phyloP scores from a whole-genome alignment of 2,329 filamentous ascomycete species.

The Penicillium sp. region DNA sequence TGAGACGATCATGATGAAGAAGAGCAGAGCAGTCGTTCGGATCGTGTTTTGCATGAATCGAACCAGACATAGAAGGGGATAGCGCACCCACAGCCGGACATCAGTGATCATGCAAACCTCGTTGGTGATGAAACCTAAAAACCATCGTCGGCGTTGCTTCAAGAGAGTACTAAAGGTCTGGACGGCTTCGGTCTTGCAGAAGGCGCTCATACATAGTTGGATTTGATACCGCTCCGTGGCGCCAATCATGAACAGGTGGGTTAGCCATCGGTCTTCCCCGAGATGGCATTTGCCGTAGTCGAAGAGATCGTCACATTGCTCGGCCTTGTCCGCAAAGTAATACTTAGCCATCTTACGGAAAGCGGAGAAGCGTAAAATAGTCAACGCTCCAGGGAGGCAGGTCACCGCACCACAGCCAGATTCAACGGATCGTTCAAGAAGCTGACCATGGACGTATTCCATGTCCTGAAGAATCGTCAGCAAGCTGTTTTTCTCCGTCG shows the following conservation, averaged over 20 bases:
- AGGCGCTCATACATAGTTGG: slow-evolving; percentile 94
- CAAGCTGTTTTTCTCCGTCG: slow-evolving; percentile 80
- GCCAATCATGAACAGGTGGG: slow-evolving; percentile 98
- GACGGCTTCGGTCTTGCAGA: slow-evolving; percentile 97
- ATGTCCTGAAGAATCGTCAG: slow-evolving; percentile 95
- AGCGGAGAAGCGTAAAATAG: slow-evolving; percentile 91
- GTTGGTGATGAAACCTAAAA: slow-evolving; percentile 95
- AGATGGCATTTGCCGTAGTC: slow-evolving; percentile 95
- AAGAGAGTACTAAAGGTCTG: slow-evolving; percentile 80
- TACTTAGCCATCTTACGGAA: slow-evolving; percentile 97
- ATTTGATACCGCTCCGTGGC: slow-evolving; percentile 92
- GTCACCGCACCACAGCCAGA: slow-evolving; percentile 92
- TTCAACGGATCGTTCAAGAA: slow-evolving; percentile 93
- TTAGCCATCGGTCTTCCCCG: slow-evolving; percentile 94
- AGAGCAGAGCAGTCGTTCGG: slow-evolving; percentile 85
- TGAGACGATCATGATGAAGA: slow-evolving; percentile 89
- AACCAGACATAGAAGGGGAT: slow-evolving; percentile 80
- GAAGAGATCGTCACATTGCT: slow-evolving; percentile 92
- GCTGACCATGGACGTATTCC: slow-evolving; percentile 95
- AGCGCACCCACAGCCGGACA: slow-evolving; percentile 83
- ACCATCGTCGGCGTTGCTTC: slow-evolving; percentile 95
- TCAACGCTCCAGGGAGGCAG: slow-evolving; percentile 90
- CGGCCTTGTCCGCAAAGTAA: slow-evolving; percentile 96
- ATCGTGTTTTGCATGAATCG: slow-evolving; percentile 97
- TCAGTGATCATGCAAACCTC: slow-evolving; percentile 98